Evolutionary conservation across 208 protist species (phyloP), one percentile per base, ranked within the genome.

Genomic region (Balamuthia mandrillaris): DNA sequence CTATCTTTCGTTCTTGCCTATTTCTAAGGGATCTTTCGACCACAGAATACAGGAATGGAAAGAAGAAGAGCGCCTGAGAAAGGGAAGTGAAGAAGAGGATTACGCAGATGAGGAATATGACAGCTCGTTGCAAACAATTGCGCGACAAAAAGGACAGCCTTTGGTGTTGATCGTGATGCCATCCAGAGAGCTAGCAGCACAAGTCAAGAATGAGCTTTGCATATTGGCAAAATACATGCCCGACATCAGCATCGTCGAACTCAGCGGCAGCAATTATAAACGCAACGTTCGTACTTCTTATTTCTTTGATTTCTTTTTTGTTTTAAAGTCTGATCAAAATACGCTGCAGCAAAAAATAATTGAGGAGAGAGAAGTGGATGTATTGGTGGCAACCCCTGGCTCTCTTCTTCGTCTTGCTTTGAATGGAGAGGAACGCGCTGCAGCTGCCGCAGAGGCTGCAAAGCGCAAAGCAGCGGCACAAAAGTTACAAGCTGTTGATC

Each of bases 301-400:
- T n/a, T n/a, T n/a, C 5, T 7, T 70, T 29, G 45, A 24, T 39
- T 31, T 29, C 54, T 58, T 81, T 33, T 3, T 27, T 3, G n/a
- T 51, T 29, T 70, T 70, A 33, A n/a, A 18, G 18, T 14, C 37
- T 70, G 61, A 70, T 51, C 21, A n/a, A 33, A 65, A 68, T 18
- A 77, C 6, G 10, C n/a, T 45, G 16, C 61, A 86, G 81, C 45
- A 61, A 0, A 86, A 86, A 61, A 66, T 39, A 14, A 14, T 86
- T n/a, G 81, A 86, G 33, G 27, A 41, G 42, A 63, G 18, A 31
- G 12, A 5, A 24, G 81, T 86, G 24, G 83, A 86, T 35, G 41
- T 86, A 31, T 37, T 86, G 66, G 42, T 86, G 7, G 42, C 66
- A 3, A 86, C 83, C 5, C 72, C 83, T 18, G 83, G 83, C n/a